phyloP scores from a whole-genome alignment of 192 early-diverging fungal genomes.

The Coemansia sp. region DNA sequence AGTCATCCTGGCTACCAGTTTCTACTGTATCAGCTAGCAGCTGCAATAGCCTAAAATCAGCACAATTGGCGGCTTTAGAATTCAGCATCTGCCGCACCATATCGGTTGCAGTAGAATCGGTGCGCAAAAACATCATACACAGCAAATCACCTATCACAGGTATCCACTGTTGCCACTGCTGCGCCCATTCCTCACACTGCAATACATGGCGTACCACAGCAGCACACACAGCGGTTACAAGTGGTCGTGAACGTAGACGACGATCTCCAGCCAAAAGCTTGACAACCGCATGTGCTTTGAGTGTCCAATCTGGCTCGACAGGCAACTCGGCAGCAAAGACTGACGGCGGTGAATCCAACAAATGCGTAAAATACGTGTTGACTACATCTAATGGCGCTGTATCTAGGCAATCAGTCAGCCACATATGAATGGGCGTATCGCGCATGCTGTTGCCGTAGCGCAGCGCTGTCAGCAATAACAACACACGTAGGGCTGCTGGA shows the following conservation, averaged over 20 bases:
- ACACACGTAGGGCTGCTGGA: slow-evolving; percentile 26
- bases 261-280: slow-evolving; percentile 24
- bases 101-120: slow-evolving; percentile 1
- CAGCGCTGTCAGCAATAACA: slow-evolving; percentile 35
- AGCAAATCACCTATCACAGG: slow-evolving; percentile 8
- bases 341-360: slow-evolving; percentile 13
- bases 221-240: slow-evolving; percentile 4
- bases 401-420: slow-evolving; percentile 43
- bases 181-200: slow-evolving; percentile 23
- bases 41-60: background rate
- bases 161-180: slow-evolving; percentile 34
- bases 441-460: slow-evolving; percentile 36
- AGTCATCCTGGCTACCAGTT: background rate
- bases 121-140: slow-evolving; percentile 9
- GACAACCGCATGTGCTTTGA: slow-evolving; percentile 14
- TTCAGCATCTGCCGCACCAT: slow-evolving; percentile 21
- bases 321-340: slow-evolving; percentile 28
- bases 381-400: slow-evolving; percentile 18
- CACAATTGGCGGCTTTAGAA: background rate
- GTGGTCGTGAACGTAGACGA: slow-evolving; percentile 8
- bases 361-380: slow-evolving; percentile 19
- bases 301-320: slow-evolving; percentile 37
- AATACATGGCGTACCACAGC: slow-evolving; percentile 14
- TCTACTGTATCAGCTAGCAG: slow-evolving; percentile 16
- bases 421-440: slow-evolving; percentile 46